Evolutionary conservation across 1,284 basidiomycete genomes (phyloP).

Genomic region (Coniophora puteana): DNA sequence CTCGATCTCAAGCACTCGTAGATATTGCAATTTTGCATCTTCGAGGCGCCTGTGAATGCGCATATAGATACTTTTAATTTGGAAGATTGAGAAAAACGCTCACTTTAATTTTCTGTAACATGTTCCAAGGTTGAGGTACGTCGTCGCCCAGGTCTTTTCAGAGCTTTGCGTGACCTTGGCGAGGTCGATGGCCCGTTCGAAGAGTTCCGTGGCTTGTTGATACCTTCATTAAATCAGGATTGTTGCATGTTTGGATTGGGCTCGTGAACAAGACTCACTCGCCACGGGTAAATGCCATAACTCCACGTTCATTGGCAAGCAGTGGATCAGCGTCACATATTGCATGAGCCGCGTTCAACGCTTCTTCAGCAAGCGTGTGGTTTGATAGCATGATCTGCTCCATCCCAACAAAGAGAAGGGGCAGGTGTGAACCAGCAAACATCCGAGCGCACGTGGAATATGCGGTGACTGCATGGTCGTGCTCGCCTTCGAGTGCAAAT

Average conservation of each 20-base stretch:
- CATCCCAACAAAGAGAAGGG: slow-evolving; percentile 96
- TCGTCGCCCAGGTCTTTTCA: slow-evolving; percentile 79
- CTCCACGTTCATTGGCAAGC: slow-evolving; percentile 89
- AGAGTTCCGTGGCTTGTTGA: slow-evolving; percentile 65
- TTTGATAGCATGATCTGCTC: slow-evolving; percentile 94
- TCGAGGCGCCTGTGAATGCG: slow-evolving; percentile 52
- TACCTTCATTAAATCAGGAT: slow-evolving; percentile 42
- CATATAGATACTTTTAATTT: slow-evolving; percentile 8
- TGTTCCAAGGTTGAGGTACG: slow-evolving; percentile 89
- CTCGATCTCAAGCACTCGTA: slow-evolving; percentile 77
- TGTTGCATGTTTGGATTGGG: no score
- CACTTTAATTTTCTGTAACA: slow-evolving; percentile 78
- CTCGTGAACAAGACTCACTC: slow-evolving; percentile 49
- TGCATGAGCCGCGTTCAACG: slow-evolving; percentile 74
- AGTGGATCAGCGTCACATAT: slow-evolving; percentile 88
- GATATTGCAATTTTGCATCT: slow-evolving; percentile 70
- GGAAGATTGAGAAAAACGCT: slow-evolving; percentile 19
- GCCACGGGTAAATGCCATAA: slow-evolving; percentile 85
- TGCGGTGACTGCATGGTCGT: slow-evolving; percentile 96
- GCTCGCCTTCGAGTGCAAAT: slow-evolving; percentile 95
- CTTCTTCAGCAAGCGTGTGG: slow-evolving; percentile 79
- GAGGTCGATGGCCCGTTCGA: slow-evolving; percentile 68
- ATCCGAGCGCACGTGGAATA: slow-evolving; percentile 95
- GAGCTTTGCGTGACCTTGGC: slow-evolving; percentile 84
- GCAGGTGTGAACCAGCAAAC: slow-evolving; percentile 93